Conservation (phyloP, 1,139 yeast species). For the Arxiozyma bovina region DNA sequence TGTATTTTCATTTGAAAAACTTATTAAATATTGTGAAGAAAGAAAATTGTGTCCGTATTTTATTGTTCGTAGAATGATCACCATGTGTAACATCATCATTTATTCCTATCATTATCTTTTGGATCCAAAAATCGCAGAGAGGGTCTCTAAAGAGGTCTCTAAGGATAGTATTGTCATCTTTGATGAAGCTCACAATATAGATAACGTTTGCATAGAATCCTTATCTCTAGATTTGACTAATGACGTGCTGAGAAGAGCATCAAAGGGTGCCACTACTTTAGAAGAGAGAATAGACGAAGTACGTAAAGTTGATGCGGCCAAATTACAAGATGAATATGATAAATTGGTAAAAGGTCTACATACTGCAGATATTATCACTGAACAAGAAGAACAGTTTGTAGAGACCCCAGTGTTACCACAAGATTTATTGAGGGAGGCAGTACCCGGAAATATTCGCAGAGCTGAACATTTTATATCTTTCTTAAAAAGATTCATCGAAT, state of each 20-base stretch:
- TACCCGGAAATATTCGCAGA: conserved; percentile 92
- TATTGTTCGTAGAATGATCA: conserved; percentile 95
- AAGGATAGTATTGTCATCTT: conserved; percentile 90
- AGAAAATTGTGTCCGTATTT: conserved; percentile 90
- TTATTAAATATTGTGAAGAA: conserved; percentile 65
- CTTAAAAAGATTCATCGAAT: conserved; percentile 84
- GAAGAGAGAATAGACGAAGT: conserved; percentile 73
- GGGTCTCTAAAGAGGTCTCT: conserved; percentile 86
- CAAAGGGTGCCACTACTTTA: conserved; percentile 72
- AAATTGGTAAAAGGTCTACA: conserved; percentile 79
- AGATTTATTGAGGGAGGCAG: conserved; percentile 82
- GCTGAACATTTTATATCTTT: conserved; percentile 96
- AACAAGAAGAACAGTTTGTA: conserved; percentile 68
- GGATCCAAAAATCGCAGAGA: conserved; percentile 94
- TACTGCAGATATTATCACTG: conserved; percentile 23
- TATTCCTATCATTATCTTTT: conserved; percentile 92
- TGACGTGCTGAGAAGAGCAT: conserved; percentile 71
- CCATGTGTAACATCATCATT: conserved; percentile 87
- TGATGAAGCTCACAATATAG: conserved; percentile 98
- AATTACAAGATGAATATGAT: conserved; percentile 82
- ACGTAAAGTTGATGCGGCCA: conserved; percentile 71
- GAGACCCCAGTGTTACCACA: conserved; percentile 81
- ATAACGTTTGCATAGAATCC: conserved; percentile 96
- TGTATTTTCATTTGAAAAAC: conserved; percentile 83
- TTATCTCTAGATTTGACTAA: conserved; percentile 79